These are phyloP conservation scores for Pichia cactophila DNA, from an alignment of 1,139 yeast species.

Conservation along the genomic window DNA sequence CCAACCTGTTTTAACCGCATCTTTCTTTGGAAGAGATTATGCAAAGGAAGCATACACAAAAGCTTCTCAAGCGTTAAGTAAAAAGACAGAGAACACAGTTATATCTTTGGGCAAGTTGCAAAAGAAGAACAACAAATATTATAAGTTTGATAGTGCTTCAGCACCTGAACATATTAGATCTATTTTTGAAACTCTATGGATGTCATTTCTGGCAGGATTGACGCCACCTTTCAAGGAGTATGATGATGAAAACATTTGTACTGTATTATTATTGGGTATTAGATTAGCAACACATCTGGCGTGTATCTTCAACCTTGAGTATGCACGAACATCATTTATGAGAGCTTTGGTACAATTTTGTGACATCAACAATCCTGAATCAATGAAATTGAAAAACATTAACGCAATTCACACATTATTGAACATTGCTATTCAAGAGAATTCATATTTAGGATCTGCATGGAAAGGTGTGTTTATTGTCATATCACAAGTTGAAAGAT, in stretches of 20 bases:
- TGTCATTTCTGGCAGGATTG: conserved; percentile 90
- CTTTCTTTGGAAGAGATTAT: conserved; percentile 69
- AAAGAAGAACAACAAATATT: conserved; percentile 34
- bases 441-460: conserved; percentile 58
- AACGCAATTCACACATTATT: conserved; percentile 70
- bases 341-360: conserved; percentile 87
- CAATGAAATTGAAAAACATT: conserved; percentile 72
- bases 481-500: conserved; percentile 83
- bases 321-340: conserved; percentile 82
- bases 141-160: conserved; percentile 44
- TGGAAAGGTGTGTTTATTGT: conserved; percentile 83
- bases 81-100: conserved; percentile 81
- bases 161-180: conserved; percentile 89
- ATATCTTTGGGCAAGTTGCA: conserved; percentile 52
- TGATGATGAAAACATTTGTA: conserved; percentile 70
- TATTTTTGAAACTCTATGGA: conserved; percentile 92
- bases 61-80: conserved; percentile 87
- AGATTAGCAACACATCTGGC: conserved; percentile 76
- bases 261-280: conserved; percentile 74
- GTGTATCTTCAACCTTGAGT: conserved; percentile 73
- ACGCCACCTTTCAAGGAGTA: conserved; percentile 90
- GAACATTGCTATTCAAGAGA: conserved; percentile 73
- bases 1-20: conserved; percentile 39
- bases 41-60: conserved; percentile 83
- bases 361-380: conserved; percentile 70